phyloP scores from a whole-genome alignment of 805 yeast species.

The Barnettozyma californica region DNA sequence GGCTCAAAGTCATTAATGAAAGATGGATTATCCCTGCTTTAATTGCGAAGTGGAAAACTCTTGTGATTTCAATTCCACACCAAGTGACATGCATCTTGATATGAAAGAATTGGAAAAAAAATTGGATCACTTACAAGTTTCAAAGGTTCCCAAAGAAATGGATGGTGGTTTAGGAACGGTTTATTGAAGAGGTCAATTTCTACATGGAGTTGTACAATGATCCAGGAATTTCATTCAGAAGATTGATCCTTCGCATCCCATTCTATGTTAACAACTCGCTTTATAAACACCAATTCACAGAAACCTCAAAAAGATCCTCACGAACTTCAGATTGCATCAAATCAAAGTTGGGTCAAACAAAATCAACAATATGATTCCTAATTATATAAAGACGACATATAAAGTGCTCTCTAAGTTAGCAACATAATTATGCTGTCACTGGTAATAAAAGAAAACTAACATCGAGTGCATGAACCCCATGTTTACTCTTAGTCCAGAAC shows the following conservation, averaged over 20 bases:
- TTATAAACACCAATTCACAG: constrained; percentile 16
- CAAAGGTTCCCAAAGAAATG: constrained; percentile 49
- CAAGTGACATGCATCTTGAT: constrained; percentile 58
- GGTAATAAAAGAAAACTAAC: not conserved
- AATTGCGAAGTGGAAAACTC: constrained; percentile 34
- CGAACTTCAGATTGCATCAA: not conserved
- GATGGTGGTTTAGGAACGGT: constrained; percentile 51
- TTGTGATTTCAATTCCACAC: constrained; percentile 32
- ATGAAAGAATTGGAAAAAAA: constrained; percentile 46
- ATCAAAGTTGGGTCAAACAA: not conserved
- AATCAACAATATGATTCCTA: not conserved
- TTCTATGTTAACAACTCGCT: constrained; percentile 41
- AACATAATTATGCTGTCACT: not conserved
- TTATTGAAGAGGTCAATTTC: constrained; percentile 65
- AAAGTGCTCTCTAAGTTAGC: not conserved
- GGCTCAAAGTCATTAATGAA: constrained; percentile 63
- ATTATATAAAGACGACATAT: not conserved
- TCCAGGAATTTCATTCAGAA: constrained; percentile 61
- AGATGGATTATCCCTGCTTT: constrained; percentile 47
- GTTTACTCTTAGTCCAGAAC: constrained; percentile 1
- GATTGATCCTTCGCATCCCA: constrained; percentile 63
- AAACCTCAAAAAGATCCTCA: constrained; percentile 11
- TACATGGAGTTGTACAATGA: constrained; percentile 52
- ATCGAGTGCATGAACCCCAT: not conserved
- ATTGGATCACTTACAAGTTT: constrained; percentile 49